A percentile compares a stretch with the other conserved stretches of the same genome.
These are phyloP conservation scores for Primulina huaijiensis DNA, from an alignment of 257 asterid genomes.

Conservation along the genomic window DNA sequence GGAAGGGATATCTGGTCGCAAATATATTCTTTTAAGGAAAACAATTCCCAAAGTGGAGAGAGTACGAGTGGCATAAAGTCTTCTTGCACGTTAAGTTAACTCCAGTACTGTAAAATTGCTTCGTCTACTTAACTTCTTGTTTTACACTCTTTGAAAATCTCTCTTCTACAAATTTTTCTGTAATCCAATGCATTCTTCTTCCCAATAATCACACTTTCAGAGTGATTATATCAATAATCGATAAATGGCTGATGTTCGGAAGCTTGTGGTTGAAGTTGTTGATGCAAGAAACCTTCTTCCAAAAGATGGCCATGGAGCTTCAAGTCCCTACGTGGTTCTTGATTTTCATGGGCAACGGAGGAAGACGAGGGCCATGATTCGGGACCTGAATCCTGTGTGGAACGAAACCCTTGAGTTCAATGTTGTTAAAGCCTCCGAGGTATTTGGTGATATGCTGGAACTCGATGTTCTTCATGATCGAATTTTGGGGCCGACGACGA, in stretches of 20 bases:
- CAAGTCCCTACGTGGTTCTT: slow-evolving; percentile 71
- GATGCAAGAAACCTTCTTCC: slow-evolving; percentile 76
- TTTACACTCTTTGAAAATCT: too few relatives aligned
- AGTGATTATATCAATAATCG: neutral
- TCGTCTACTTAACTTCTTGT: too few relatives aligned
- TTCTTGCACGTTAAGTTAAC: neutral
- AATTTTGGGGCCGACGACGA: slow-evolving; percentile 32
- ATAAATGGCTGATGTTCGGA: slow-evolving; percentile 46
- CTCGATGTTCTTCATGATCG: slow-evolving; percentile 61
- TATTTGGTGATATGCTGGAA: slow-evolving; percentile 74
- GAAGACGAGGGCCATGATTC: slow-evolving; percentile 59
- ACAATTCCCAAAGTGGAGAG: too few relatives aligned
- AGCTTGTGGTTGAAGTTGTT: slow-evolving; percentile 70
- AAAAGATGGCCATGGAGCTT: slow-evolving; percentile 83
- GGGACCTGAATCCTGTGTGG: slow-evolving; percentile 81
- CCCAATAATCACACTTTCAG: too few relatives aligned
- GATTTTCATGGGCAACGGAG: slow-evolving; percentile 79
- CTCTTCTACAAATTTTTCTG: too few relatives aligned
- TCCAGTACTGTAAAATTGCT: too few relatives aligned
- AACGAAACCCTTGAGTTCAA: slow-evolving; percentile 63
- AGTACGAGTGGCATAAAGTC: slow-evolving; percentile 7
- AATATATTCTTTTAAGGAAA: too few relatives aligned
- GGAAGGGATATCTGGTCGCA: too few relatives aligned
- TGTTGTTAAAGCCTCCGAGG: slow-evolving; percentile 57
- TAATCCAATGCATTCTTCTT: too few relatives aligned